phyloP scores from a whole-genome alignment of 305 asterid species.

The Solanum hybrid region DNA sequence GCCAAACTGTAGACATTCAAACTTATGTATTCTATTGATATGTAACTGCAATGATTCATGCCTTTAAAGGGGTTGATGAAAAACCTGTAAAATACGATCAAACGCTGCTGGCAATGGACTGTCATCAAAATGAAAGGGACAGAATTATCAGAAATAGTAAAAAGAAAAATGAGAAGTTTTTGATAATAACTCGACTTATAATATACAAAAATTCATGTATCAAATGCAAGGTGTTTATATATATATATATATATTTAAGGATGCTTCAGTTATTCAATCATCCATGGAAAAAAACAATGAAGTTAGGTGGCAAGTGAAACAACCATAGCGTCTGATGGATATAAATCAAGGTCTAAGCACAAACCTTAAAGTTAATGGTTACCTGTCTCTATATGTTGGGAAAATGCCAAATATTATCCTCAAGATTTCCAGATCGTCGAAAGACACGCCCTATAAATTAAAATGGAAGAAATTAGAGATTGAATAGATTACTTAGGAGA shows the following conservation, averaged over 20 bases:
- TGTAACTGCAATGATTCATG: conserved; percentile 13
- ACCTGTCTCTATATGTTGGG: conserved; percentile 95
- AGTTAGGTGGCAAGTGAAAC: background rate
- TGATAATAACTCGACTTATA: background rate
- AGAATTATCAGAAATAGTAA: background rate
- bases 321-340: background rate
- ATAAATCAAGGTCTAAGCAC: background rate
- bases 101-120: conserved; percentile 90
- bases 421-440: conserved; percentile 61
- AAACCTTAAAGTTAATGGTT: conserved; percentile 6
- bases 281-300: background rate
- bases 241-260: background rate
- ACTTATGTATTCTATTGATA: conserved; percentile 15
- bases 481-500: background rate
- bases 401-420: conserved; percentile 88
- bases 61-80: conserved; percentile 5
- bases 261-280: background rate
- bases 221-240: background rate
- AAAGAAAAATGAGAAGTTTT: background rate
- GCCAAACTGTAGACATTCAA: conserved; percentile 60
- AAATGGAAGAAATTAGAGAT: background rate
- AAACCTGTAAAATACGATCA: conserved; percentile 82
- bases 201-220: background rate
- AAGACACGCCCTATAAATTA: conserved; percentile 46
- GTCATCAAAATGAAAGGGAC: conserved; percentile 13